phyloP scores from a whole-genome alignment of 1,284 basidiomycete genomes.

The Mycosarcoma maydis region DNA sequence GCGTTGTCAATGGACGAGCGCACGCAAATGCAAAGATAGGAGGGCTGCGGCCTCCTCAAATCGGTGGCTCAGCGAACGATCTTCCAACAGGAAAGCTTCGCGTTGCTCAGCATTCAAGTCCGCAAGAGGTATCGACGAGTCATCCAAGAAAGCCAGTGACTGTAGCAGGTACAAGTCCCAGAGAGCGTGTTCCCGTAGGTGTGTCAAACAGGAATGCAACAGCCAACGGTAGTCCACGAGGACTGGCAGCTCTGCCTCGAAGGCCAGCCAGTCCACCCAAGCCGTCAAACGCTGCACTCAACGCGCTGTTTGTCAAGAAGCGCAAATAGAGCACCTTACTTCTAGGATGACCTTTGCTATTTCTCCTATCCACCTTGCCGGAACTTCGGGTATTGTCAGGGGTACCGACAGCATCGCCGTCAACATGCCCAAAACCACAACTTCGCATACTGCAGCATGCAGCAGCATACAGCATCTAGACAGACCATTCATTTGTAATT shows the following conservation, averaged over 20 bases:
- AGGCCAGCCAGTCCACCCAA: constrained; percentile 37
- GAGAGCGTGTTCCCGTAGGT: constrained; percentile 13
- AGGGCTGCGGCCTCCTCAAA: constrained; percentile 14
- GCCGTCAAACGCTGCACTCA: constrained; percentile 42
- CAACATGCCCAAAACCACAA: no score
- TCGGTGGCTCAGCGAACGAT: constrained; percentile 7
- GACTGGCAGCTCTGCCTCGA: constrained; percentile 23
- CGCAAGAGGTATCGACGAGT: constrained; percentile 10
- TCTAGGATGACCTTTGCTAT: no score
- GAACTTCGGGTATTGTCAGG: no score
- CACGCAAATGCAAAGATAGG: constrained; percentile 1
- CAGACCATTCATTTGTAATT: constrained; percentile 22
- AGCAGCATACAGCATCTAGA: constrained; percentile 6
- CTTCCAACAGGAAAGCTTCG: constrained; percentile 26
- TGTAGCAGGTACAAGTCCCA: constrained; percentile 16
- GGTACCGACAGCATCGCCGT: no score
- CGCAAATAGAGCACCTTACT: constrained; percentile 11
- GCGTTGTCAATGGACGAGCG: constrained; percentile 5
- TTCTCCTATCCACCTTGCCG: no score
- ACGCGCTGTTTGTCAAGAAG: constrained; percentile 48
- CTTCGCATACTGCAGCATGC: no score
- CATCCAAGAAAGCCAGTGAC: constrained; percentile 17
- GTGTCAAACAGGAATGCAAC: constrained; percentile 6
- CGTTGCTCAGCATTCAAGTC: constrained; percentile 11
- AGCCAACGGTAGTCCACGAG: constrained; percentile 19